Conservation (phyloP, 2,329 filamentous ascomycete species). For the Trichoderma pleuroti region DNA sequence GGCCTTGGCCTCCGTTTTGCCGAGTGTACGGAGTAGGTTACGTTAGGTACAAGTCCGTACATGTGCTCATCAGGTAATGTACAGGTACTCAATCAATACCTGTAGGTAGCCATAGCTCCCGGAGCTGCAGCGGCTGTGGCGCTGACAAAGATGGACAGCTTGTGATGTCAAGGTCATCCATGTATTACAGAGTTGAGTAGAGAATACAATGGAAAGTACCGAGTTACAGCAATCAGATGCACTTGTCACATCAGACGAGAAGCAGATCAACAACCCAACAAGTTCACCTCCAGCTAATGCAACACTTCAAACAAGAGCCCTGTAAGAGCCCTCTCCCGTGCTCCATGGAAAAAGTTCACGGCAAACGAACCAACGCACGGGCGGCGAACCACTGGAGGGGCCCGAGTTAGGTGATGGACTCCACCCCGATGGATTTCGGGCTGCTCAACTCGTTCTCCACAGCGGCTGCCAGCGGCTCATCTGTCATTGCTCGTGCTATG, state of each 20-base stretch:
- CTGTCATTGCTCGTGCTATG: no score
- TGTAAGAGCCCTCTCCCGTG: background rate
- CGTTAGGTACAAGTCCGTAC: background rate
- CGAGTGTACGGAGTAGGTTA: no score
- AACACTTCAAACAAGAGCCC: background rate
- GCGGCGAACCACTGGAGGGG: background rate
- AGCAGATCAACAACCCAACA: background rate
- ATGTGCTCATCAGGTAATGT: no score
- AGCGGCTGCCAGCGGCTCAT: constrained; percentile 19
- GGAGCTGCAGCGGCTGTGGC: background rate
- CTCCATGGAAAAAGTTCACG: background rate
- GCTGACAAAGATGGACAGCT: background rate
- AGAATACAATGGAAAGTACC: background rate
- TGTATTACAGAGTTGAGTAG: background rate
- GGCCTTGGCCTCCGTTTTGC: background rate
- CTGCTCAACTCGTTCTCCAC: background rate
- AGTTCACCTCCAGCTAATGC: background rate
- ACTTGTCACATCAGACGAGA: background rate
- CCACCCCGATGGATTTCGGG: background rate
- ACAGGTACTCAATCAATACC: no score
- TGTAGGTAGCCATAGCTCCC: background rate
- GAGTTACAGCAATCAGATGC: background rate
- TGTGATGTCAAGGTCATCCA: background rate
- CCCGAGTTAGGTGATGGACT: background rate
- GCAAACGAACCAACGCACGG: background rate